Evolutionary conservation across 2,329 filamentous ascomycete species (phyloP).

Genomic region (Ophiosphaerella herpotricha): DNA sequence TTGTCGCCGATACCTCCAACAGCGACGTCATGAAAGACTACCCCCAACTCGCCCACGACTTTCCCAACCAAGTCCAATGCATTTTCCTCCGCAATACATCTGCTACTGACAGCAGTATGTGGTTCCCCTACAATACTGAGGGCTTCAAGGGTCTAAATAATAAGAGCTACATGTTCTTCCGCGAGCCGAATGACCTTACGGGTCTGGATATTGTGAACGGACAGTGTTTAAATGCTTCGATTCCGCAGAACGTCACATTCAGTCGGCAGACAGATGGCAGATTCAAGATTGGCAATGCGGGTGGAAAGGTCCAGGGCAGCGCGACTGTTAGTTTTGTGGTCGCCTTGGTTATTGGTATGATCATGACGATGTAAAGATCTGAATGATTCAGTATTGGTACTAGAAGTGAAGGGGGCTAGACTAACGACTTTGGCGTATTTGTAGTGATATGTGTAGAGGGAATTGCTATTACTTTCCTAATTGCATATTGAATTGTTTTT

Average conservation of each 20-base stretch:
- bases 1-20: slow-evolving; percentile 78
- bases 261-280: slow-evolving; percentile 35
- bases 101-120: slow-evolving; percentile 67
- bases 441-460: no score
- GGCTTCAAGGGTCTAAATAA: slow-evolving; percentile 71
- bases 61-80: slow-evolving; percentile 74
- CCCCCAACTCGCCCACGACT: slow-evolving; percentile 65
- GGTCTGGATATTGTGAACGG: slow-evolving; percentile 70
- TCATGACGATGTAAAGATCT: slow-evolving; percentile 27
- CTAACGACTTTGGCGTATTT: no score
- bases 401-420: no score
- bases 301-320: slow-evolving; percentile 28
- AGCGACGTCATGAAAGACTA: slow-evolving; percentile 73
- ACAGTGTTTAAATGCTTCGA: slow-evolving; percentile 67
- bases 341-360: slow-evolving; percentile 37
- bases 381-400: no score
- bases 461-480: no score
- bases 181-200: slow-evolving; percentile 69
- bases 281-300: slow-evolving; percentile 32
- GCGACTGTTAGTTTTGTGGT: slow-evolving; percentile 40
- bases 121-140: slow-evolving; percentile 75
- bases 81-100: slow-evolving; percentile 77
- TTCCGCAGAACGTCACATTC: slow-evolving; percentile 75
- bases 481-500: no score
- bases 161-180: slow-evolving; percentile 79